phyloP scores from a whole-genome alignment of 306 rosid species.

The Cucumis hystrix region DNA sequence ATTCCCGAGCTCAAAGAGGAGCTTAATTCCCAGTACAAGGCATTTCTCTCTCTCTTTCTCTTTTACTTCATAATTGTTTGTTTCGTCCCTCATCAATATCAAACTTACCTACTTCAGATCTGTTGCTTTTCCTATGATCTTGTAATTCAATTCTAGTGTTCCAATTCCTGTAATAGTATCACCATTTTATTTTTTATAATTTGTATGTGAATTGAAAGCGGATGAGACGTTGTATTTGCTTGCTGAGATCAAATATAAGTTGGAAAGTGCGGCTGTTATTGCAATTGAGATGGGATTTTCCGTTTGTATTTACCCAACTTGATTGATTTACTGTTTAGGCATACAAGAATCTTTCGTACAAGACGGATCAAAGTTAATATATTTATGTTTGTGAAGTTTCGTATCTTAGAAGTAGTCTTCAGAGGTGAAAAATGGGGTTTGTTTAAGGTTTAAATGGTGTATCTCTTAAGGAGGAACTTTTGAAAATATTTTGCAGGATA shows the following conservation, averaged over 20 bases:
- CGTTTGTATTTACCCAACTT: background rate
- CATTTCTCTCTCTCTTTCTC: background rate
- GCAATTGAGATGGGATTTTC: background rate
- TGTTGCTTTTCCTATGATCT: background rate
- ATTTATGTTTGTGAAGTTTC: background rate
- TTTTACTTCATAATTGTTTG: constrained; percentile 4
- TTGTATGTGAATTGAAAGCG: background rate
- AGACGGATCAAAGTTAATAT: background rate
- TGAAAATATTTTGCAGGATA: constrained; percentile 44
- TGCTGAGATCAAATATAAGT: background rate
- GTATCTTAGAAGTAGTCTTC: background rate
- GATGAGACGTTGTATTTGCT: background rate
- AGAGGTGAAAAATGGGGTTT: background rate
- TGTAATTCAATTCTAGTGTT: background rate
- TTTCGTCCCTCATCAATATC: constrained; percentile 18
- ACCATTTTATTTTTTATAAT: background rate
- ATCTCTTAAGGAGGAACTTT: background rate
- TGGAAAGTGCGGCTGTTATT: background rate
- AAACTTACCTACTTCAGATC: constrained; percentile 17
- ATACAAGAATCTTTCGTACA: constrained; percentile 11
- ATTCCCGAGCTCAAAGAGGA: constrained; percentile 99
- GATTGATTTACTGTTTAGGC: background rate
- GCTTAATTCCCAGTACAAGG: constrained; percentile 99
- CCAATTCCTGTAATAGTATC: background rate
- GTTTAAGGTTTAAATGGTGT: background rate